These are phyloP conservation scores for Dictyostelium capitatum DNA, from an alignment of 78 protist genomes.

Conservation along the genomic window DNA sequence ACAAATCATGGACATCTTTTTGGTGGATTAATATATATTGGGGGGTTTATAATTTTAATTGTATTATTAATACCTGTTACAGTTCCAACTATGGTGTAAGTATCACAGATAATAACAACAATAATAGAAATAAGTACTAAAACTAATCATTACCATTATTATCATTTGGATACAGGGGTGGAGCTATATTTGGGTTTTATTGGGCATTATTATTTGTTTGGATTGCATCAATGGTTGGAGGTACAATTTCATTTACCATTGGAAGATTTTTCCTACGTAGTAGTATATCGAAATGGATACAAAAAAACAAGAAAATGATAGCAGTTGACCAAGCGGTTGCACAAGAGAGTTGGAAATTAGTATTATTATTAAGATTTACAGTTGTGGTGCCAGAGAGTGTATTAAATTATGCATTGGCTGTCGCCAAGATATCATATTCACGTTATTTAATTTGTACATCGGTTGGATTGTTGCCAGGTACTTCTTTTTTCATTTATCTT, in stretches of 20 bases:
- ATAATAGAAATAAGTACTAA: slow-evolving; percentile 13
- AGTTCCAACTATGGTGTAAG: slow-evolving; percentile 48
- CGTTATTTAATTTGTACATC: slow-evolving; percentile 61
- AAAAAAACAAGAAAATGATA: slow-evolving; percentile 30
- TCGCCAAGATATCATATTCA: slow-evolving; percentile 46
- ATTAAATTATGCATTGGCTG: slow-evolving; percentile 67
- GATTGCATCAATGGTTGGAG: slow-evolving; percentile 66
- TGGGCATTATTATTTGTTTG: slow-evolving; percentile 55
- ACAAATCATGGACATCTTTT: neutral
- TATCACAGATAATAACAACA: neutral
- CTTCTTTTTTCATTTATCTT: slow-evolving; percentile 54
- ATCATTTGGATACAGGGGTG: slow-evolving; percentile 1
- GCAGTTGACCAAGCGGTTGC: slow-evolving; percentile 64
- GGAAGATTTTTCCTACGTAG: slow-evolving; percentile 64
- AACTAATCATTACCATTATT: neutral
- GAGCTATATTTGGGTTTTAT: slow-evolving; percentile 45
- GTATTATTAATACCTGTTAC: slow-evolving; percentile 69
- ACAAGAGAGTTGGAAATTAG: slow-evolving; percentile 67
- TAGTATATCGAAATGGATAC: slow-evolving; percentile 12
- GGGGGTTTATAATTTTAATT: slow-evolving; percentile 32
- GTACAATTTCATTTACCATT: slow-evolving; percentile 41
- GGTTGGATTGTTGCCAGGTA: slow-evolving; percentile 64
- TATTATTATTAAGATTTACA: slow-evolving; percentile 51
- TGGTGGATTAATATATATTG: slow-evolving; percentile 63
- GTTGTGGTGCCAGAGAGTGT: slow-evolving; percentile 54